These are phyloP conservation scores for Dioscorea zingiberensis DNA, from an alignment of 106 monocot genomes.

Conservation along the genomic window DNA sequence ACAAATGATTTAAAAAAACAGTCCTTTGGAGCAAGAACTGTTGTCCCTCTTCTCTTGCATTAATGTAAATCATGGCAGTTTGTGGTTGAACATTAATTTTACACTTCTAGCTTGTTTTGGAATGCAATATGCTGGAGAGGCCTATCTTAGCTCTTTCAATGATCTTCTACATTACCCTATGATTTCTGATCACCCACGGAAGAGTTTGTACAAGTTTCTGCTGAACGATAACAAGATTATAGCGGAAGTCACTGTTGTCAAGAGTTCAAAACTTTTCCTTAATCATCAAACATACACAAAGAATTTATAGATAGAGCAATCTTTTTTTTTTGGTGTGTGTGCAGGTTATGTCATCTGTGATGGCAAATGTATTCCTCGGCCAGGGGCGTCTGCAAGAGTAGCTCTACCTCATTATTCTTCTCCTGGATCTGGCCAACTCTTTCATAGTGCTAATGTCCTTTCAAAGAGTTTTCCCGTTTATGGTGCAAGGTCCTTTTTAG, in stretches of 20 bases:
- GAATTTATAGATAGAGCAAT: background rate
- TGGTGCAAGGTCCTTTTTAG: slow-evolving; percentile 10
- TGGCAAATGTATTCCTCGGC: slow-evolving; percentile 14
- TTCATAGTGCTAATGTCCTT: background rate
- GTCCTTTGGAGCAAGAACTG: too few species aligned
- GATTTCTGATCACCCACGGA: too few species aligned
- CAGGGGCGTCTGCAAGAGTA: slow-evolving; percentile 8
- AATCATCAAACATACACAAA: background rate
- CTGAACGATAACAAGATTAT: background rate
- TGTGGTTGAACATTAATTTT: too few species aligned
- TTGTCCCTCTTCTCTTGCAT: too few species aligned
- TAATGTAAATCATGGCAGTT: too few species aligned
- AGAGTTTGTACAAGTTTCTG: background rate
- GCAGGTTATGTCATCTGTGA: slow-evolving; percentile 23
- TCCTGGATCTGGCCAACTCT: slow-evolving; percentile 1
- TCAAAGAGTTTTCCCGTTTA: slow-evolving; percentile 6
- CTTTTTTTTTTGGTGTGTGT: background rate
- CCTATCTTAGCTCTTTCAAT: too few species aligned
- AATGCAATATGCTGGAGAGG: too few species aligned
- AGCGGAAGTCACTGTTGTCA: background rate
- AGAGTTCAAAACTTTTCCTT: background rate
- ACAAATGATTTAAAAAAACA: too few species aligned
- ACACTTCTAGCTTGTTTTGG: too few species aligned
- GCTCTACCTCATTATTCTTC: slow-evolving; percentile 5
- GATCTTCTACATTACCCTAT: too few species aligned